Base-by-base conservation (phyloP, 495 filamentous ascomycete species). In the Neurospora sp. region DNA sequence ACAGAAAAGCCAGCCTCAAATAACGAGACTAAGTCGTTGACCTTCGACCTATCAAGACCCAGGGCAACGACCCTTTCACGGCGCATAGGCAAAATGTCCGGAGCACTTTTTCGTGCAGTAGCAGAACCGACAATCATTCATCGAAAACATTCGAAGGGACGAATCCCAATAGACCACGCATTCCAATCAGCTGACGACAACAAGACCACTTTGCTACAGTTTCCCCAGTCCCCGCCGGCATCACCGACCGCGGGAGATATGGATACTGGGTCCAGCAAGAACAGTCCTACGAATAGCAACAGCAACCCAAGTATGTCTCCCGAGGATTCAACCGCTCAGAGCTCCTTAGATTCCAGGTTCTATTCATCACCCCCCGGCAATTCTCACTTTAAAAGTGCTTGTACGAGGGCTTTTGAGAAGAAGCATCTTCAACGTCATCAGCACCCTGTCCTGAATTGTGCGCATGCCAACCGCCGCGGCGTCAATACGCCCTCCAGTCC, bases 111-210 rank as follows among this genome's bases (percentile, higher is more conserved):
- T 18, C 83, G 83, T 40, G 73, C 71, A 40, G 80, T 80, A 22
- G 75, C 82, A 46, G 82, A 85, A 22, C 82, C 83, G 1, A 87
- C 84, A 0, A 80, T 86, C 8, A 82, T 88, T 18, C 83, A 83
- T 76, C 81, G 85, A 42, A 70, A 79, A 37, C 74, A 80, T 37
- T 76, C 78, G 39, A 85, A 84, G 70, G 77, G 74, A 37, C 79
- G 80, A 38, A 82, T 76, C 1, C 76, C 80, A 46, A 22, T 80
- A 42, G 76, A 72, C 42, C 70, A 74, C 18, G 75, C 78, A n/a
- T 76, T 78, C 39, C 72, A 73, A 14, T 68, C 38, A 35, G 44
- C 22, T n/a, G 72, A 69, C 35, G 38, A 27, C 53, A 65, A 37
- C 27, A 65, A 35, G 53, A 16, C 12, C 18, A 27, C 18, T 41